Evolutionary conservation across 352 stramenopile species (phyloP), one percentile per base, ranked within the genome.

Genomic region (Stephanocyclus meneghinianus): DNA sequence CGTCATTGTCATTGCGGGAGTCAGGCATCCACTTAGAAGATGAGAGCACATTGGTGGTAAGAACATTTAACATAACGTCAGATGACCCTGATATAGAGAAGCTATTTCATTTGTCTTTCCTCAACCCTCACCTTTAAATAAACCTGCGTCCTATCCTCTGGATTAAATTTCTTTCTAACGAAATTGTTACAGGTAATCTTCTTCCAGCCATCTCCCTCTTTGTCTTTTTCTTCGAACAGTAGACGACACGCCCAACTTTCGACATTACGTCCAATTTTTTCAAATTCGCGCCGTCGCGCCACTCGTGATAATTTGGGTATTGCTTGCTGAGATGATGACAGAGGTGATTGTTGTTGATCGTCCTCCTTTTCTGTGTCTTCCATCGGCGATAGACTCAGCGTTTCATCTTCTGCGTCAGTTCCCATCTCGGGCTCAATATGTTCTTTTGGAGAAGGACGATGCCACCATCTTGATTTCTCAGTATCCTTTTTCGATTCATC

Each of bases 11-110:
- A 66, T 66, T 2, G 42, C 88, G 72, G 26, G 85, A 85, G 71
- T 93, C 88, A n/a, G 80, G 75, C 85, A 93, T 91, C 87, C 87
- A 93, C 76, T 86, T 26, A 30, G 16, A 66, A 13, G 40, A 16
- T 7, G 30, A 63, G 21, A 21, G 18, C 47, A 63, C 7, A 8
- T 42, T n/a, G 26, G 8, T 45, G 55, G 35, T 45, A 21, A 13
- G 13, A 63, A 15, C 11, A 45, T 9, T n/a, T 16, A 21, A 30
- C 7, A 45, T 21, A 6, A 59, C 10, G 8, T 15, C n/a, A 26
- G 16, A 63, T 11, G 21, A 45, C 0, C 55, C n/a, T 32, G 1
- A 63, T 47, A 7, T 11, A 63, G 0, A 40, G 35, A 40, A 69
- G 0, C 16, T 62, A 6, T 53, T 53, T 21, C 2, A 53, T 53